Evolutionary conservation across 2,329 filamentous ascomycete genomes (phyloP).

Genomic region (Alternaria brassicae): DNA sequence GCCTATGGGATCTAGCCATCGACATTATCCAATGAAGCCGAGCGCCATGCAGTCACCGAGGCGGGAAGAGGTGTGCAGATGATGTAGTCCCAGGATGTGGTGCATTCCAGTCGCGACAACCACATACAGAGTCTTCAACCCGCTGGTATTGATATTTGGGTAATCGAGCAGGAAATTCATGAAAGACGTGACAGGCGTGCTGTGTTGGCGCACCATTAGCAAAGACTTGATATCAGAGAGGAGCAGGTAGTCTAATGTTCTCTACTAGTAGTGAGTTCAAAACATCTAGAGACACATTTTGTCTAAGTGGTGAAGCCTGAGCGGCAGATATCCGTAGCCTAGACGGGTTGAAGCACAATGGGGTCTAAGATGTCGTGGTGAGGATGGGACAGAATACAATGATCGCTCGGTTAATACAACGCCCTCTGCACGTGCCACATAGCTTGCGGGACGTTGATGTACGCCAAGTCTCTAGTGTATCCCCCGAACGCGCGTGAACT

Average conservation of each 20-base stretch:
- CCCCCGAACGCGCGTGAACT: slow-evolving; percentile 15
- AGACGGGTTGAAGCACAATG: too few species aligned
- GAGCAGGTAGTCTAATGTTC: background rate
- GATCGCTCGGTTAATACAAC: slow-evolving; percentile 15
- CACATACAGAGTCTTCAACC: background rate
- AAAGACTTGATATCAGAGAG: background rate
- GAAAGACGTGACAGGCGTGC: background rate
- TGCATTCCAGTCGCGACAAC: background rate
- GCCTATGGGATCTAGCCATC: too few species aligned
- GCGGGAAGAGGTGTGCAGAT: background rate
- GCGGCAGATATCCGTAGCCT: too few species aligned
- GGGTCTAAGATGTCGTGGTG: too few species aligned
- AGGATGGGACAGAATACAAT: background rate
- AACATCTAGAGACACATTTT: background rate
- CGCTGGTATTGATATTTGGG: background rate
- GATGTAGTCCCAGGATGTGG: background rate
- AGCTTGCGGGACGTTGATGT: slow-evolving; percentile 8
- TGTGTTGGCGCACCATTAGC: background rate
- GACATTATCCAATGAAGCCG: too few species aligned
- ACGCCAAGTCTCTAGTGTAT: slow-evolving; percentile 18
- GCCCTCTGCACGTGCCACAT: slow-evolving; percentile 14
- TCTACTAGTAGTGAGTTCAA: background rate
- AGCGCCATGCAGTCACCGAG: too few species aligned
- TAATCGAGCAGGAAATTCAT: background rate
- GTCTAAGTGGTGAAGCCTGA: too few species aligned